Evolutionary conservation across 1,284 basidiomycete genomes (phyloP).

Genomic region (Afroboletus lepidellus): DNA sequence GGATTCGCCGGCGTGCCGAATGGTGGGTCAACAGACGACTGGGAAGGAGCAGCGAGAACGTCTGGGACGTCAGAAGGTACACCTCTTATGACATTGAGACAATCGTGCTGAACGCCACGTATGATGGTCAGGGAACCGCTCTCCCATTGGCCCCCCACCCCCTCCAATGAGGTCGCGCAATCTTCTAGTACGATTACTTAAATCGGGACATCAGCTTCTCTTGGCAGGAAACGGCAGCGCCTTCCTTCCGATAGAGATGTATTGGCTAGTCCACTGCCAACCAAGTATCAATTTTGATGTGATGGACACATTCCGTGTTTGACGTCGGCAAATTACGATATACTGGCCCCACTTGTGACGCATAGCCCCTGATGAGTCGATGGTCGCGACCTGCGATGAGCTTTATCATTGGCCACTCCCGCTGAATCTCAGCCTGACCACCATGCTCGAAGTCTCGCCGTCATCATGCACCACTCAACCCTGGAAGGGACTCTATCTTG

Average conservation of each 20-base stretch:
- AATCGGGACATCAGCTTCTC: background rate
- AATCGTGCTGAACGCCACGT: conserved; percentile 1
- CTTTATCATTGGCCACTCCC: background rate
- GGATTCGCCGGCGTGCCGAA: conserved; percentile 85
- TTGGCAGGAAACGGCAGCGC: background rate
- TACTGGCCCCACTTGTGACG: background rate
- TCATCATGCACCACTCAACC: conserved; percentile 22
- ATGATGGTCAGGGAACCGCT: conserved; percentile 19
- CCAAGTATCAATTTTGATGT: background rate
- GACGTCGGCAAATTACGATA: background rate
- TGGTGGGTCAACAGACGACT: conserved; percentile 85
- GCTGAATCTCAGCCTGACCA: background rate
- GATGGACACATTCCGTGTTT: background rate
- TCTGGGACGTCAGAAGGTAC: conserved; percentile 87
- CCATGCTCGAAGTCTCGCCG: background rate
- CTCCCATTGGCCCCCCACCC: conserved; percentile 29
- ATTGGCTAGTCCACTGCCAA: background rate
- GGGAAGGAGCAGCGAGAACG: conserved; percentile 83
- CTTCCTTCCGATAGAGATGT: background rate
- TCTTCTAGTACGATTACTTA: conserved; percentile 27
- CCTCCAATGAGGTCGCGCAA: conserved; percentile 23
- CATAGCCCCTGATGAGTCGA: background rate
- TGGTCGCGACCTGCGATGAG: background rate
- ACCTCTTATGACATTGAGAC: background rate
- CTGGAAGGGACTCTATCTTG: conserved; percentile 32